phyloP scores from a whole-genome alignment of 2,329 filamentous ascomycete genomes.

The Plenodomus tracheiphilus region DNA sequence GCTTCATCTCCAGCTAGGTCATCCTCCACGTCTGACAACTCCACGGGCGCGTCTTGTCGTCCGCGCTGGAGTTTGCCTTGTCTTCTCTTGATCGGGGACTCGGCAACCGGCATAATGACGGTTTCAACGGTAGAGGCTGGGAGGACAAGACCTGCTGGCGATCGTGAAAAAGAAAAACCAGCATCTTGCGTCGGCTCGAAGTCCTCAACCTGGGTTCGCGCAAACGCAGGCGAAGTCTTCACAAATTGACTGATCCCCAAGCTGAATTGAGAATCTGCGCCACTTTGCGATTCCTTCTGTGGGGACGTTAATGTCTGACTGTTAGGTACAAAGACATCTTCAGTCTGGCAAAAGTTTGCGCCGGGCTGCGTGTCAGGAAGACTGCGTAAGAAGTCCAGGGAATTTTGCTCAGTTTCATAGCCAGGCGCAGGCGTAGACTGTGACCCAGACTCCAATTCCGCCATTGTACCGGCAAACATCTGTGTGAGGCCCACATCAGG shows the following conservation, averaged over 20 bases:
- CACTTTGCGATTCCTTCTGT: conserved; percentile 25
- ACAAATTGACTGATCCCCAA: conserved; percentile 44
- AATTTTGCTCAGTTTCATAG: conserved; percentile 51
- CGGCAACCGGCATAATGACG: conserved; percentile 58
- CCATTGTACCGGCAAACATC: conserved; percentile 89
- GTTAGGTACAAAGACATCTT: conserved; percentile 60
- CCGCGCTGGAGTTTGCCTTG: conserved; percentile 60
- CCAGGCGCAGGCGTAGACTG: conserved; percentile 31
- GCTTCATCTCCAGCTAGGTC: conserved; percentile 33
- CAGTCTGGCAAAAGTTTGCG: conserved; percentile 61
- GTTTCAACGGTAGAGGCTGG: conserved; percentile 73
- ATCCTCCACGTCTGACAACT: conserved; percentile 52
- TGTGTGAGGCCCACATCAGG: conserved; percentile 74
- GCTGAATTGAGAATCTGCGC: conserved; percentile 26
- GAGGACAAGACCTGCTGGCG: conserved; percentile 67
- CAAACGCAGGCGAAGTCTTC: conserved; percentile 32
- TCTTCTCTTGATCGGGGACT: conserved; percentile 68
- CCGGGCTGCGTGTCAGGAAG: conserved; percentile 62
- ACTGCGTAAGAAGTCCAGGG: conserved; percentile 54
- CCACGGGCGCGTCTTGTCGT: conserved; percentile 44
- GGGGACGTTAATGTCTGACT: conserved; percentile 52
- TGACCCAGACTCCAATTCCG: conserved; percentile 56
- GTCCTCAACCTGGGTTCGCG: conserved; percentile 67
- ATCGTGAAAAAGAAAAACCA: conserved; percentile 70
- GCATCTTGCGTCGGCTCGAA: conserved; percentile 79